phyloP scores from a whole-genome alignment of 2,329 filamentous ascomycete species.

The Fusarium sp. region DNA sequence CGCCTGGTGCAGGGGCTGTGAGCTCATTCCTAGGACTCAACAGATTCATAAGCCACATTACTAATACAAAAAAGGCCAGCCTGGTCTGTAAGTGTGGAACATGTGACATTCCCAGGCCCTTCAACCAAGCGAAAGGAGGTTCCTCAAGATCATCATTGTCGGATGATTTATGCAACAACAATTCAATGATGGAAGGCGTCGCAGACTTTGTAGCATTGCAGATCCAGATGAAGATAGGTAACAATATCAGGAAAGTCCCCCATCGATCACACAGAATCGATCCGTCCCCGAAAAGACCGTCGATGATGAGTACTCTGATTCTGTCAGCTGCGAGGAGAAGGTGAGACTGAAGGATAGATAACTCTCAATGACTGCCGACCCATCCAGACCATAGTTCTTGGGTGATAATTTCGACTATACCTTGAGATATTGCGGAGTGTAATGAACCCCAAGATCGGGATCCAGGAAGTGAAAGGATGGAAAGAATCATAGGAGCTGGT shows the following conservation, averaged over 20 bases:
- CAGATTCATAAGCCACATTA: constrained; percentile 40
- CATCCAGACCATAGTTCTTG: constrained; percentile 61
- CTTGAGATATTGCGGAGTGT: constrained; percentile 60
- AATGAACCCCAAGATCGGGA: constrained; percentile 65
- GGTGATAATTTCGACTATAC: constrained; percentile 29
- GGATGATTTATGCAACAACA: constrained; percentile 27
- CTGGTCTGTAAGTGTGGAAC: not conserved
- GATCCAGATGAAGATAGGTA: constrained; percentile 44
- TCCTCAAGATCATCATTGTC: not conserved
- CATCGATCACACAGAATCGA: constrained; percentile 42
- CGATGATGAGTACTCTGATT: constrained; percentile 58
- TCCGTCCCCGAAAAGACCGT: constrained; percentile 38
- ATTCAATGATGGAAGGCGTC: constrained; percentile 38
- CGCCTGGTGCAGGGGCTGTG: not conserved
- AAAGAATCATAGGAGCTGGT: constrained; percentile 57
- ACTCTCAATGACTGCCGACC: constrained; percentile 67
- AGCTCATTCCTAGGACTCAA: constrained; percentile 1
- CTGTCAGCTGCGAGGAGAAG: constrained; percentile 70
- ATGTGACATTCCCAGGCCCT: not conserved
- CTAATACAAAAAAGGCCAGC: constrained; percentile 13
- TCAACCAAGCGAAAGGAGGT: not conserved
- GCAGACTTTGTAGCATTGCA: constrained; percentile 35
- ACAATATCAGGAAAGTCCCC: constrained; percentile 42
- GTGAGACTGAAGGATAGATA: constrained; percentile 70
- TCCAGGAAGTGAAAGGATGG: constrained; percentile 64